Base-by-base conservation (phyloP, 2,329 filamentous ascomycete species). In the Ophiostoma angusticollis region DNA sequence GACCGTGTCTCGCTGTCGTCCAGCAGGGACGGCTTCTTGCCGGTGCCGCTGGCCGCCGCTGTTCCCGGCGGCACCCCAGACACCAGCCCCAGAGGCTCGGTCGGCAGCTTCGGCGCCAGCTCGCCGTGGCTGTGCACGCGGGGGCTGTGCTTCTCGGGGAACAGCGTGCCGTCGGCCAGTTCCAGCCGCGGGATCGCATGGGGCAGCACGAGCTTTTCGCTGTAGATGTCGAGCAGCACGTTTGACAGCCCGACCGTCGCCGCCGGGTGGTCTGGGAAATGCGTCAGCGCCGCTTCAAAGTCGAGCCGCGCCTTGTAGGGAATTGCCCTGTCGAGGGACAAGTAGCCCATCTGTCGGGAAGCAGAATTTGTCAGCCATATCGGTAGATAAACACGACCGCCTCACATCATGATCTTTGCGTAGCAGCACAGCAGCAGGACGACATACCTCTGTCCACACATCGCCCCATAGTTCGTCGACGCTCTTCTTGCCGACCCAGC, bases 391-490 rank as follows among this genome's bases (percentile, higher is more conserved):
- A n/a, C n/a, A n/a, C n/a, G n/a, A n/a, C n/a, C n/a, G n/a, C n/a
- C n/a, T n/a, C n/a, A n/a, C n/a, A n/a, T n/a, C n/a, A n/a, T n/a
- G n/a, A n/a, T n/a, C n/a, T n/a, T n/a, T n/a, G n/a, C n/a, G n/a
- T n/a, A n/a, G n/a, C n/a, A n/a, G 14, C 13, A 23, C 18, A 25
- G n/a, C 19, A 12, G 9, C 5, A 12, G 5, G 14, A 8, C 2
- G 1, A 35, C 76, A 65, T 65, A 86, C 84, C 64, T 93, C 84
- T 13, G 81, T 70, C 58, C 76, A 83, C 1, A 93, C 72, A 57
- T 96, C 87, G 22, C 73, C 86, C 80, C 80, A 84, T 32, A 93
- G 62, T 56, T 85, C 82, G 54, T 93, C 85, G 6, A 86, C 72
- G 51, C 81, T 85, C 62, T 83, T 89, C 31, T 75, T 75, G 45